Conservation (phyloP, 2,329 filamentous ascomycete species). For the Penicillium hordei region DNA sequence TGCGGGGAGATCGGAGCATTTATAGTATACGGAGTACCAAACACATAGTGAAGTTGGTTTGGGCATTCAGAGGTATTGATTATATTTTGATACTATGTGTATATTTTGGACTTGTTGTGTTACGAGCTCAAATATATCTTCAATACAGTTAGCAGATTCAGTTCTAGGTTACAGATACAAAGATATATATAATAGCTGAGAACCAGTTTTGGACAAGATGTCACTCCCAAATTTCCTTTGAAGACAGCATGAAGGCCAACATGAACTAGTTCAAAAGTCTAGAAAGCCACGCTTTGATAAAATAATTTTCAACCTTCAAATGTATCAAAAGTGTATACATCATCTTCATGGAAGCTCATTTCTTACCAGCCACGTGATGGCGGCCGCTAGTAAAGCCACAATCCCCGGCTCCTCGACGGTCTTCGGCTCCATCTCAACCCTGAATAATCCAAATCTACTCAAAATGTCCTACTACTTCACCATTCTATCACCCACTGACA, state of each 20-base stretch:
- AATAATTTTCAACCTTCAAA: neutral
- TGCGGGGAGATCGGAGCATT: slow-evolving; percentile 14
- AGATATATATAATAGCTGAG: neutral
- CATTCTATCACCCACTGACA: slow-evolving; percentile 92
- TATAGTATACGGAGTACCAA: neutral
- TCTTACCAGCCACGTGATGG: slow-evolving; percentile 22
- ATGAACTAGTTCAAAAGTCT: neutral
- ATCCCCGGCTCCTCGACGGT: slow-evolving; percentile 5
- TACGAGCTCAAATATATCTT: neutral
- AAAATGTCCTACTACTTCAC: slow-evolving; percentile 98
- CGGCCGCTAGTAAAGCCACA: slow-evolving; percentile 7
- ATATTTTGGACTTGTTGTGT: neutral
- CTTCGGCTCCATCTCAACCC: neutral
- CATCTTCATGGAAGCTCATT: neutral
- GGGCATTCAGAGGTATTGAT: too few relatives aligned
- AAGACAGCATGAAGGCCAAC: neutral
- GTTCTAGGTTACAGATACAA: neutral
- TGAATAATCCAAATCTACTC: slow-evolving; percentile 9
- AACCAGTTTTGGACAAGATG: neutral
- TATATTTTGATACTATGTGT: neutral
- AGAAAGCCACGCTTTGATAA: fast-evolving
- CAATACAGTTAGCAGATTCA: neutral
- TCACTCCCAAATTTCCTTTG: neutral
- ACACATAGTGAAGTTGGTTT: neutral
- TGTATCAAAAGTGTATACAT: neutral